Evolutionary conservation across 1,284 basidiomycete species (phyloP).

Genomic region (Puccinia hordei): DNA sequence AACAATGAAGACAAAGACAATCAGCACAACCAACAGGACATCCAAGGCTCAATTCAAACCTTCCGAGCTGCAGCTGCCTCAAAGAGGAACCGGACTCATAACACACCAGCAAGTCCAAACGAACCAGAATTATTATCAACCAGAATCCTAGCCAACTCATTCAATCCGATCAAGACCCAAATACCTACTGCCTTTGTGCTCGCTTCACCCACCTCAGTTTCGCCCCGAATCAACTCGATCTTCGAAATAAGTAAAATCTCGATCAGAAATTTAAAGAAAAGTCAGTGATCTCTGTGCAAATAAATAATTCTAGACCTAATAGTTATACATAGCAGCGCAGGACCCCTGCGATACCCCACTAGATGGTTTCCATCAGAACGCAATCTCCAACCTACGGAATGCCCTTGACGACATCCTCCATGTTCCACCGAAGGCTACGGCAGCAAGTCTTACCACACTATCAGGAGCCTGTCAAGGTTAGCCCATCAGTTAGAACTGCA

Average conservation of each 20-base stretch:
- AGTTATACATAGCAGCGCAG: not conserved
- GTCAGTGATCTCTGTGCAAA: not conserved
- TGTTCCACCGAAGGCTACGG: slow-evolving; percentile 5
- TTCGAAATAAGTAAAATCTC: slow-evolving; percentile 2
- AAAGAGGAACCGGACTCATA: not conserved
- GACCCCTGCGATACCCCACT: not conserved
- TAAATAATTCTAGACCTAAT: too few species aligned
- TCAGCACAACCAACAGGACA: not conserved
- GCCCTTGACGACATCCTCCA: slow-evolving; percentile 10
- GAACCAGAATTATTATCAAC: not conserved
- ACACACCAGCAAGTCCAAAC: not conserved
- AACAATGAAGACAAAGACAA: not conserved
- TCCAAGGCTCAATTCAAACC: not conserved
- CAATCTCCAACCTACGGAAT: not conserved
- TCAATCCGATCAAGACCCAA: slow-evolving; percentile 9
- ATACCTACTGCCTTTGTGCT: not conserved
- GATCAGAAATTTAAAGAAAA: slow-evolving; percentile 6
- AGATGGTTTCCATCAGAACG: not conserved
- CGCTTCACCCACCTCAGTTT: not conserved
- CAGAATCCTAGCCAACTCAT: not conserved
- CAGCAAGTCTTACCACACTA: slow-evolving; percentile 9
- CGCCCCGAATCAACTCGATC: not conserved
- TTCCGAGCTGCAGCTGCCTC: slow-evolving; percentile 3
- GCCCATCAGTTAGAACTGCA: not conserved
- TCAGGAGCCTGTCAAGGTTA: slow-evolving; percentile 30